These are phyloP conservation scores for Pseudotulostoma volvatum DNA, from an alignment of 495 filamentous ascomycete genomes.

Conservation along the genomic window DNA sequence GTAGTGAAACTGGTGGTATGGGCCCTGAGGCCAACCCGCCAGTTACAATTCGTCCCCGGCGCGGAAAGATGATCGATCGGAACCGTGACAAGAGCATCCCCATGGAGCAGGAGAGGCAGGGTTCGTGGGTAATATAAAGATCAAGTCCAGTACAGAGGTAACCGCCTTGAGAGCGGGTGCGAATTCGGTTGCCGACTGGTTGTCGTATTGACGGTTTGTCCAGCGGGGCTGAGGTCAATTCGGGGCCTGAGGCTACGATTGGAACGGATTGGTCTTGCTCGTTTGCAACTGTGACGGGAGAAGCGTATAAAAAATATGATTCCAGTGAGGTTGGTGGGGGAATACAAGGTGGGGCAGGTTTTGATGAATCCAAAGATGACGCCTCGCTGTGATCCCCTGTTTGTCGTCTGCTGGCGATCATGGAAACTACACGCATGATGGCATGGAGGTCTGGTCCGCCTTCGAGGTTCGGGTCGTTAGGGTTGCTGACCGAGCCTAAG, in stretches of 20 bases:
- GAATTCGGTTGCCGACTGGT: conserved; percentile 14
- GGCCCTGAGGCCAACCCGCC: conserved; percentile 29
- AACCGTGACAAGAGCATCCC: conserved; percentile 85
- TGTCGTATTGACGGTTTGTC: conserved; percentile 1
- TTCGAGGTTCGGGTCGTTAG: conserved; percentile 15
- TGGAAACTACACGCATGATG: conserved; percentile 70
- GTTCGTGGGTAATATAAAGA: conserved; percentile 84
- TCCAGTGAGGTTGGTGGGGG: conserved; percentile 19
- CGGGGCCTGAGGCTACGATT: neutral
- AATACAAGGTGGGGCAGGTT: conserved; percentile 5
- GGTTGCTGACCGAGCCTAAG: conserved; percentile 12
- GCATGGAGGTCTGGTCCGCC: conserved; percentile 73
- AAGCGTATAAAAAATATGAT: conserved; percentile 20
- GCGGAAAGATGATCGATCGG: conserved; percentile 60
- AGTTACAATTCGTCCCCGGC: conserved; percentile 26
- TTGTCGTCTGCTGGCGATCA: conserved; percentile 57
- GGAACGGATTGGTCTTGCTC: neutral
- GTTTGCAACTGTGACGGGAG: conserved; percentile 5
- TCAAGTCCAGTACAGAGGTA: conserved; percentile 89
- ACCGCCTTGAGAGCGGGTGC: conserved; percentile 42
- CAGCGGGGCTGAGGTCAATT: neutral
- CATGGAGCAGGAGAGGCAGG: conserved; percentile 94
- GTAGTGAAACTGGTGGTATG: too few species aligned
- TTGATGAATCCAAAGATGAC: neutral
- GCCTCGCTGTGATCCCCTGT: conserved; percentile 6